A percentile compares a stretch with the other conserved stretches of the same genome.
These are phyloP conservation scores for Fusarium burgessii DNA, from an alignment of 2,329 filamentous ascomycete genomes.

Conservation along the genomic window DNA sequence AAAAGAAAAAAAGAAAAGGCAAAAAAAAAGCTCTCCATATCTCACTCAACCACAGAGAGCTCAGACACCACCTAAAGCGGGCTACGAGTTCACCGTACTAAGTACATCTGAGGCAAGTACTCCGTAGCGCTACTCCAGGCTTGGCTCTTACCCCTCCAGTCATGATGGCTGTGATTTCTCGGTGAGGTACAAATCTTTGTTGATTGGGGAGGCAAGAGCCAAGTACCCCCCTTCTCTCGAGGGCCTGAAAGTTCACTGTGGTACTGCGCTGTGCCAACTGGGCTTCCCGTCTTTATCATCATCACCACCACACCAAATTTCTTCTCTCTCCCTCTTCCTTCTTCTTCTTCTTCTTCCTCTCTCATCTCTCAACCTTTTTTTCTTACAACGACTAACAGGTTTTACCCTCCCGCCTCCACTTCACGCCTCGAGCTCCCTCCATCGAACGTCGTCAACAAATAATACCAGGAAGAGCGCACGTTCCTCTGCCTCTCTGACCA, in stretches of 20 bases:
- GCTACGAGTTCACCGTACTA: slow-evolving; percentile 35
- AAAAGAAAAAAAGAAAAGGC: slow-evolving; percentile 3
- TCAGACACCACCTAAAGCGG: slow-evolving; percentile 24
- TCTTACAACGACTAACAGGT: slow-evolving; percentile 20
- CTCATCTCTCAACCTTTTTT: slow-evolving; percentile 30
- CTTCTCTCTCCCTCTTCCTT: slow-evolving; percentile 21
- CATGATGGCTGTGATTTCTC: slow-evolving; percentile 35
- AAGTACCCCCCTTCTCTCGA: slow-evolving; percentile 20
- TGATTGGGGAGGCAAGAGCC: slow-evolving; percentile 30
- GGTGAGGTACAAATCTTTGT: slow-evolving; percentile 37
- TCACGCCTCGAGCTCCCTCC: slow-evolving; percentile 29
- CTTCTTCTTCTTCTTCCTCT: slow-evolving; percentile 20
- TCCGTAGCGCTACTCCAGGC: slow-evolving; percentile 38
- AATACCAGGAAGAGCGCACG: slow-evolving; percentile 43
- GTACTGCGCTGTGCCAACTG: neutral
- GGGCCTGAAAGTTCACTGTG: neutral
- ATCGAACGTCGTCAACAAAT: slow-evolving; percentile 35
- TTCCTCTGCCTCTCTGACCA: slow-evolving; percentile 46
- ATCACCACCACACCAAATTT: slow-evolving; percentile 40
- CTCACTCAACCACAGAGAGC: slow-evolving; percentile 29
- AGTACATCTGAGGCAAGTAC: slow-evolving; percentile 39
- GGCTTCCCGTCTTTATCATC: slow-evolving; percentile 35
- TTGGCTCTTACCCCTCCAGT: slow-evolving; percentile 28
- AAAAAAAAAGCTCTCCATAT: slow-evolving; percentile 12
- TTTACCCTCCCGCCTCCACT: slow-evolving; percentile 23